Evolutionary conservation across 345 rosid species (phyloP).

Genomic region (Pseudoturritis turrita): DNA sequence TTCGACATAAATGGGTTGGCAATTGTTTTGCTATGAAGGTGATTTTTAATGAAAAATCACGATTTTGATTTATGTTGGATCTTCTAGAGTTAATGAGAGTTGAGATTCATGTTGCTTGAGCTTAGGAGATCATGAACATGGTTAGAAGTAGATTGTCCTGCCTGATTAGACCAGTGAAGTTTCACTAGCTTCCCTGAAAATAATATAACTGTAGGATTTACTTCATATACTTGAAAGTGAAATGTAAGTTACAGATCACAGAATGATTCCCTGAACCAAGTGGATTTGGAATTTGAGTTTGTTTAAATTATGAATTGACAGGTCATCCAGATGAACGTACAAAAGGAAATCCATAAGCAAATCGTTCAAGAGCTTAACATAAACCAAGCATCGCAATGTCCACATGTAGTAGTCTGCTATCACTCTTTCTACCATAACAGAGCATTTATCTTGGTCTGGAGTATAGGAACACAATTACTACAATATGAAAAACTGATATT

Average conservation of each 20-base stretch:
- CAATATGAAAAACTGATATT: no score
- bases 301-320: conserved; percentile 25
- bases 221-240: no score
- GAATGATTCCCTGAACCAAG: no score
- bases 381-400: conserved; percentile 79
- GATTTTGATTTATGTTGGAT: no score
- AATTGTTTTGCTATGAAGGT: conserved; percentile 93
- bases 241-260: no score
- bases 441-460: conserved; percentile 84
- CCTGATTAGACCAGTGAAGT: no score
- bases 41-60: no score
- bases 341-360: conserved; percentile 89
- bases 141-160: neutral
- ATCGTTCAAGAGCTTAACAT: conserved; percentile 93
- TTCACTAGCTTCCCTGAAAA: no score
- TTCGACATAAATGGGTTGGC: conserved; percentile 90
- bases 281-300: neutral
- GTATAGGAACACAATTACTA: no score
- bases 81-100: neutral
- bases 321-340: conserved; percentile 96
- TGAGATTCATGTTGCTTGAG: neutral
- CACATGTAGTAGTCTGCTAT: conserved; percentile 80
- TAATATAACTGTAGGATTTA: no score
- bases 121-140: neutral
- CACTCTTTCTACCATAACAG: conserved; percentile 97